phyloP scores from a whole-genome alignment of 2,329 filamentous ascomycete genomes.

The Calonectria honghensis region DNA sequence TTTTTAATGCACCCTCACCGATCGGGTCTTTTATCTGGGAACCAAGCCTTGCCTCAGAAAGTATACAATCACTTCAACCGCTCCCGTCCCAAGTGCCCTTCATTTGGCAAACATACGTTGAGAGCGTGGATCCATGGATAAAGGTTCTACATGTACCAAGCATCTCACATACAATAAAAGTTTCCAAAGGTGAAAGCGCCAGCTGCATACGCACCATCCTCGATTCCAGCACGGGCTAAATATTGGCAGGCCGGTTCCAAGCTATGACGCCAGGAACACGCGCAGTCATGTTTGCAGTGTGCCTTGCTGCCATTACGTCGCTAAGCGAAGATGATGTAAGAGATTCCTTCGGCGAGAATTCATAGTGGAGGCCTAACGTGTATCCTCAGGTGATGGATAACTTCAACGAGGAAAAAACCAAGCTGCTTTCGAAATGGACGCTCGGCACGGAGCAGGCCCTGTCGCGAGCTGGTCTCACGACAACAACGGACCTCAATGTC shows the following conservation, averaged over 20 bases:
- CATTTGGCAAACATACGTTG: slow-evolving; percentile 25
- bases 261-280: slow-evolving; percentile 11
- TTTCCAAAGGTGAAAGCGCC: not conserved
- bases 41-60: not conserved
- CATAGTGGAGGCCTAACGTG: not conserved
- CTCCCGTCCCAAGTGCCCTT: slow-evolving; percentile 25
- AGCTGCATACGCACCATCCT: not conserved
- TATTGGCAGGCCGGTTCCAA: not conserved
- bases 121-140: slow-evolving; percentile 23
- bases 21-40: slow-evolving; percentile 9
- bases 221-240: not conserved
- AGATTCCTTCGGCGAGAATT: not conserved
- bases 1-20: not conserved
- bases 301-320: slow-evolving; percentile 4
- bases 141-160: slow-evolving; percentile 19
- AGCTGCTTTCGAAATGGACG: not conserved
- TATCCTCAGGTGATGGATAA: slow-evolving; percentile 11
- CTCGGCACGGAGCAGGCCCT: slow-evolving; percentile 20
- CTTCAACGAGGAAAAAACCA: slow-evolving; percentile 9
- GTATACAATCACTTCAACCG: not conserved
- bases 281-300: slow-evolving; percentile 15
- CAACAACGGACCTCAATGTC: not conserved
- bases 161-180: not conserved
- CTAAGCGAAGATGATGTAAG: slow-evolving; percentile 14
- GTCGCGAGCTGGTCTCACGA: slow-evolving; percentile 7